Conservation (phyloP, 2,329 filamentous ascomycete species). For the Geosmithia flava region DNA sequence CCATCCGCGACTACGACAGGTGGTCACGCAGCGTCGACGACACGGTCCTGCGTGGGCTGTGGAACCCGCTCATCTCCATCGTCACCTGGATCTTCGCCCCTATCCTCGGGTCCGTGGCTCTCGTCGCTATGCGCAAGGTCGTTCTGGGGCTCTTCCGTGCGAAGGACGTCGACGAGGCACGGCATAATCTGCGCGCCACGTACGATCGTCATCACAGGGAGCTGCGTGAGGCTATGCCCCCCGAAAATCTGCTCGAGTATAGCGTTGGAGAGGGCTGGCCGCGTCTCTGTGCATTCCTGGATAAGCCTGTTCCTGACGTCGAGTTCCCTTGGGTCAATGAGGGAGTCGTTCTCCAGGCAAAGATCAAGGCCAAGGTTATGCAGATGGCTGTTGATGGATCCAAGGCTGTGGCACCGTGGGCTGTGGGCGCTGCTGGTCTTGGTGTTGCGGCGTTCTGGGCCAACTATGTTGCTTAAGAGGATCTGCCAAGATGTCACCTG, state of each 20-base stretch:
- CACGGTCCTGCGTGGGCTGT: conserved; percentile 11
- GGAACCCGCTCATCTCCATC: conserved; percentile 6
- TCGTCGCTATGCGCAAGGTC: conserved; percentile 10
- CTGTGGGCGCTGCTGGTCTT: background rate
- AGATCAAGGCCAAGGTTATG: background rate
- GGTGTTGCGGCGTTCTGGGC: too few species aligned
- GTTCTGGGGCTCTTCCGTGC: conserved; percentile 14
- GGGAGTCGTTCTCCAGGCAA: background rate
- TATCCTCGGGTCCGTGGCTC: conserved; percentile 16
- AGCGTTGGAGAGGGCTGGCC: conserved; percentile 18
- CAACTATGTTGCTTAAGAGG: too few species aligned
- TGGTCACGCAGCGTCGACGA: conserved; percentile 19
- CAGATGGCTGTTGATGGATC: background rate
- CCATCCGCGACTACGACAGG: conserved; percentile 14
- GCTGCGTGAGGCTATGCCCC: conserved; percentile 13
- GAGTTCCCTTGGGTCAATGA: conserved; percentile 17
- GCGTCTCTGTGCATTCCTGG: conserved; percentile 22
- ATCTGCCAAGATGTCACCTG: too few species aligned
- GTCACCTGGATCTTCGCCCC: conserved; percentile 12
- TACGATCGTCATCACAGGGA: conserved; percentile 17
- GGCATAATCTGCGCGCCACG: conserved; percentile 7
- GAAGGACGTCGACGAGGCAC: conserved; percentile 7
- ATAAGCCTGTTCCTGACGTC: conserved; percentile 13
- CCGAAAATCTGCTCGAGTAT: conserved; percentile 14
- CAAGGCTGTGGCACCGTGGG: background rate